Percentiles rank a stretch among this genome's conserved stretches.
phyloP scores from a whole-genome alignment of 352 stramenopile species.

The Pythium phragmitis region DNA sequence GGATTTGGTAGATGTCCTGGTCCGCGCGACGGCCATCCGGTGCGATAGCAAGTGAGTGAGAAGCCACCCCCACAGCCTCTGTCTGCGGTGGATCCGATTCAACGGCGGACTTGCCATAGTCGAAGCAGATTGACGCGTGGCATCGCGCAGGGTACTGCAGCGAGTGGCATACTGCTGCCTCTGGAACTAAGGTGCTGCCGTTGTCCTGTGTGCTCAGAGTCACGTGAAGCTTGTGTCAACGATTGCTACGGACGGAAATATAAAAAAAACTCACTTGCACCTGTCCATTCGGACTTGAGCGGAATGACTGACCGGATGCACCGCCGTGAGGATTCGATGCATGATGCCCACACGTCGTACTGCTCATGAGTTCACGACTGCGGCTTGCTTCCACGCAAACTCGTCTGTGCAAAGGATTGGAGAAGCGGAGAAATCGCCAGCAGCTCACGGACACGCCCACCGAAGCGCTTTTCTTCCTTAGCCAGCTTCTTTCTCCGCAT shows the following conservation, averaged over 20 bases:
- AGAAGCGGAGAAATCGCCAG: conserved; percentile 16
- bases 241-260: too few relatives aligned
- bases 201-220: too few relatives aligned
- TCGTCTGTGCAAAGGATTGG: conserved; percentile 5
- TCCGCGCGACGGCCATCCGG: not conserved
- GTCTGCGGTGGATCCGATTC: not conserved
- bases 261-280: too few relatives aligned
- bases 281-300: too few relatives aligned
- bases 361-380: too few relatives aligned
- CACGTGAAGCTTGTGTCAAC: too few relatives aligned
- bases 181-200: too few relatives aligned
- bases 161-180: too few relatives aligned
- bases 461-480: conserved; percentile 7
- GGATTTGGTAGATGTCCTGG: not conserved
- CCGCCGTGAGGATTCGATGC: too few relatives aligned
- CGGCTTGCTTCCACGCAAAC: not conserved
- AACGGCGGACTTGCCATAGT: not conserved
- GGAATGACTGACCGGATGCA: too few relatives aligned
- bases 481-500: conserved; percentile 6
- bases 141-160: not conserved
- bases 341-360: too few relatives aligned
- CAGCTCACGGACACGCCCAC: conserved; percentile 4
- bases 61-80: not conserved
- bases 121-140: not conserved
- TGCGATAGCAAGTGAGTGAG: too few relatives aligned